These are phyloP conservation scores for Apostasia ramifera DNA, from an alignment of 106 monocot species.

Conservation along the genomic window DNA sequence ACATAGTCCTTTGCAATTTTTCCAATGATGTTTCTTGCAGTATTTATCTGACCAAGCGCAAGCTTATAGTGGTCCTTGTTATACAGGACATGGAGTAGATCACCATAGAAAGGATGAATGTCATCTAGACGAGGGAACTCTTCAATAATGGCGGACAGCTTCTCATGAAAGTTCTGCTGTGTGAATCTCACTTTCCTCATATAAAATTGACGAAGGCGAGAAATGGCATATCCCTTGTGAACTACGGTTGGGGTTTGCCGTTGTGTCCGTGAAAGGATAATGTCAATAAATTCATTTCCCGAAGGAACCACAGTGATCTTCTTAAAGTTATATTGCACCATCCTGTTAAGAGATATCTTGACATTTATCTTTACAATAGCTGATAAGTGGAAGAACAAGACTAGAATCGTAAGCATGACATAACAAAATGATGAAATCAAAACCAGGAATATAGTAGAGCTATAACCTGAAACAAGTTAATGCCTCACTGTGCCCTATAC, in stretches of 20 bases:
- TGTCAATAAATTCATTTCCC: conserved; percentile 81
- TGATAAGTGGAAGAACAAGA: too few relatives aligned
- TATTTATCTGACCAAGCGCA: conserved; percentile 91
- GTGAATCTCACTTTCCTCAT: conserved; percentile 94
- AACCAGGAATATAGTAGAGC: too few relatives aligned
- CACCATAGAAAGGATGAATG: conserved; percentile 93
- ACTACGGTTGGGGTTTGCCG: conserved; percentile 97
- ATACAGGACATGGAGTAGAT: conserved; percentile 86
- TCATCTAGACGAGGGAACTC: conserved; percentile 84
- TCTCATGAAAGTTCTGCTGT: conserved; percentile 87
- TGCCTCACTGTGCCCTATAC: too few relatives aligned
- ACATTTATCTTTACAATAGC: too few relatives aligned
- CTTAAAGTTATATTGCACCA: conserved; percentile 99
- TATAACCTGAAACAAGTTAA: too few relatives aligned
- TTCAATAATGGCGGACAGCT: conserved; percentile 80
- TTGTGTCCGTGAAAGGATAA: conserved; percentile 92
- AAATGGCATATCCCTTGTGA: conserved; percentile 91
- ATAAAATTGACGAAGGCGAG: conserved; percentile 86
- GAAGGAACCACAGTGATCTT: conserved; percentile 87
- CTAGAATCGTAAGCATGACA: too few relatives aligned
- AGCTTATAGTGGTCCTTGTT: conserved; percentile 99
- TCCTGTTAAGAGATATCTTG: conserved; percentile 16
- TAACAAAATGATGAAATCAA: too few relatives aligned
- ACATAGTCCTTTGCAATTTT: conserved; percentile 89
- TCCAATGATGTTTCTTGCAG: conserved; percentile 75